These are phyloP conservation scores for Cutaneotrichosporon sp. DNA, from an alignment of 1,284 basidiomycete species.

Conservation along the genomic window DNA sequence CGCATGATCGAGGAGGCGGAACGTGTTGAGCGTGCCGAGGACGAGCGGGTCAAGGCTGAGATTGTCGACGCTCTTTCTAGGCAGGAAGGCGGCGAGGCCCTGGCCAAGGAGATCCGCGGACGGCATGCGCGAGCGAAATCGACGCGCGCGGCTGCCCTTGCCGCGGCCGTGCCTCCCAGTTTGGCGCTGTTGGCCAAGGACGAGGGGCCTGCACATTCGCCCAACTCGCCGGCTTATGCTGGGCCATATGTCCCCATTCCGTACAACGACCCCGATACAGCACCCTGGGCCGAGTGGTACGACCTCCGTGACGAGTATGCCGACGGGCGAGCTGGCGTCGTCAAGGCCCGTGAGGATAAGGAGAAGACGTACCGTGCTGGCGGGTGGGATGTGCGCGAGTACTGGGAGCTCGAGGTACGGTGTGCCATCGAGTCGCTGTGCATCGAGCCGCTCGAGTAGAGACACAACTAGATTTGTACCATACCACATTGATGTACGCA, in stretches of 20 bases:
- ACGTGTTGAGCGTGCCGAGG: conserved; percentile 59
- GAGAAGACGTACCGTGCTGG: conserved; percentile 80
- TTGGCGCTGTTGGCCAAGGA: conserved; percentile 18
- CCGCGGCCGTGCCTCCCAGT: conserved; percentile 32
- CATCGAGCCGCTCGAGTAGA: conserved; percentile 38
- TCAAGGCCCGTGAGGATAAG: conserved; percentile 65
- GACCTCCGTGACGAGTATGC: conserved; percentile 36
- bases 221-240: conserved; percentile 42
- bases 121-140: conserved; percentile 34
- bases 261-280: conserved; percentile 38
- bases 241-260: conserved; percentile 51
- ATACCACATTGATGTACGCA: conserved; percentile 13
- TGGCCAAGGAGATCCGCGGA: conserved; percentile 64
- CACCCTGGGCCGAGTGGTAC: conserved; percentile 34
- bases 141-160: conserved; percentile 33
- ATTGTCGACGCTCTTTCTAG: conserved; percentile 77
- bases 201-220: conserved; percentile 27
- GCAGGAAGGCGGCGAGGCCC: conserved; percentile 38
- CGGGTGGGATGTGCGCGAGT: conserved; percentile 75
- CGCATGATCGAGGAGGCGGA: conserved; percentile 68
- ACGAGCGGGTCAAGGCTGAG: conserved; percentile 53
- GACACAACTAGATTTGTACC: background rate
- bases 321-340: conserved; percentile 58
- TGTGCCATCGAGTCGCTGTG: conserved; percentile 70
- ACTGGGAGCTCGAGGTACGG: conserved; percentile 80